These are phyloP conservation scores for Rhizopus sp. DNA, from an alignment of 371 early-diverging fungal species.

Conservation along the genomic window DNA sequence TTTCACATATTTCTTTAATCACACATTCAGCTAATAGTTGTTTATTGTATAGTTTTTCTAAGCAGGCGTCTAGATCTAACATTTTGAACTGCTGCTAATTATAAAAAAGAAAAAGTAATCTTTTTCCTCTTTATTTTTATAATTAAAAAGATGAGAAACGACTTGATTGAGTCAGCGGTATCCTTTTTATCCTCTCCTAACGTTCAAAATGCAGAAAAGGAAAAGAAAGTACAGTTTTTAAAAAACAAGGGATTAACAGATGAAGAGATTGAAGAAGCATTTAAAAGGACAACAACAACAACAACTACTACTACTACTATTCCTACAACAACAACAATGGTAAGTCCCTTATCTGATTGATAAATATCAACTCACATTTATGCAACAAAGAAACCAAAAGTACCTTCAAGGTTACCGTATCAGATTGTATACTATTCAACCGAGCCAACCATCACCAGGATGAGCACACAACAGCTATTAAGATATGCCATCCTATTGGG, in stretches of 20 bases:
- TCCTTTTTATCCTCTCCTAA: constrained; percentile 58
- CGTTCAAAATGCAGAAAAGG: constrained; percentile 51
- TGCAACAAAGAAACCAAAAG: constrained; percentile 4
- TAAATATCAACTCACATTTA: neutral
- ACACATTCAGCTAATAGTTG: constrained; percentile 84
- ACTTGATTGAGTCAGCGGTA: constrained; percentile 52
- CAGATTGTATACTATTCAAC: constrained; percentile 38
- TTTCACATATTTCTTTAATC: constrained; percentile 87
- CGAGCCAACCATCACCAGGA: constrained; percentile 5
- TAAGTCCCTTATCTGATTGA: neutral
- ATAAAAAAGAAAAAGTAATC: neutral
- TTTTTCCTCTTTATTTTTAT: neutral
- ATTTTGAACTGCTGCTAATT: constrained; percentile 11
- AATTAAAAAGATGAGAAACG: constrained; percentile 42
- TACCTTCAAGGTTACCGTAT: constrained; percentile 12
- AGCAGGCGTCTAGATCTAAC: constrained; percentile 73
- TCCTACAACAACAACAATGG: neutral
- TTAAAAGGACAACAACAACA: constrained; percentile 30
- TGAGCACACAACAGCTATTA: constrained; percentile 30
- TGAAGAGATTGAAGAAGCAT: constrained; percentile 61
- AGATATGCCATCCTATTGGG: constrained; percentile 30
- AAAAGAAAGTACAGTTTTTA: constrained; percentile 61
- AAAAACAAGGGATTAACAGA: constrained; percentile 58
- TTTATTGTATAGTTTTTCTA: constrained; percentile 71
- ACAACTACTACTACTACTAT: neutral